Evolutionary conservation across 176 grass and related monocot genomes (phyloP).

Genomic region (Triticum dicoccoides): DNA sequence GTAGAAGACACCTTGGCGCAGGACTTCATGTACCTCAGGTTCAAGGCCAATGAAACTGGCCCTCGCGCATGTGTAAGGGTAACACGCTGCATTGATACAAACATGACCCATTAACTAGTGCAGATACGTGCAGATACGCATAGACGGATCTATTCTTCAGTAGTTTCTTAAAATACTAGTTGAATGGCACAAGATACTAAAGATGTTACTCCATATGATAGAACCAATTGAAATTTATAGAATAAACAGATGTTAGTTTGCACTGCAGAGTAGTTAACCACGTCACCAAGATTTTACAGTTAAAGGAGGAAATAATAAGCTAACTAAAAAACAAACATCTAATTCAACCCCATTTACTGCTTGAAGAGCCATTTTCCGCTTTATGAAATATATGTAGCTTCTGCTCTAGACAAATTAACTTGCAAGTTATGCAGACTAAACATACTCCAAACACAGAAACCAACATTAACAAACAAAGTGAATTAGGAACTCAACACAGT

Average conservation of each 20-base stretch:
- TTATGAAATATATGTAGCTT: neutral
- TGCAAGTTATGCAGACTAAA: neutral
- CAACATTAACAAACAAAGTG: constrained; percentile 30
- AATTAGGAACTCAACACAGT: constrained; percentile 32
- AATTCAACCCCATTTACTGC: no score
- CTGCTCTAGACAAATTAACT: constrained; percentile 4
- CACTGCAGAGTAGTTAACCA: no score
- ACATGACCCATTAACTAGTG: neutral
- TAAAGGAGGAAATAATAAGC: neutral
- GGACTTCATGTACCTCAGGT: neutral
- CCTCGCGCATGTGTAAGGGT: neutral
- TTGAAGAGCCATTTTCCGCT: constrained; percentile 10
- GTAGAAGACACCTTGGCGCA: neutral
- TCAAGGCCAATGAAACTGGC: neutral
- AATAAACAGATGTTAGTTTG: constrained; percentile 13
- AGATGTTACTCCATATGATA: constrained; percentile 14
- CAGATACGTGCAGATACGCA: neutral
- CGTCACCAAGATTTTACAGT: constrained; percentile 10
- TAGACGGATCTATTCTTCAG: neutral
- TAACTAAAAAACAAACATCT: no score
- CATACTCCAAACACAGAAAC: constrained; percentile 10
- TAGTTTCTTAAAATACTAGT: constrained; percentile 12
- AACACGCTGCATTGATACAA: neutral
- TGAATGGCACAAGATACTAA: constrained; percentile 17
- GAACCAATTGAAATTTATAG: neutral